phyloP scores from a whole-genome alignment of 2,329 filamentous ascomycete species.

The Talaromyces sp. region DNA sequence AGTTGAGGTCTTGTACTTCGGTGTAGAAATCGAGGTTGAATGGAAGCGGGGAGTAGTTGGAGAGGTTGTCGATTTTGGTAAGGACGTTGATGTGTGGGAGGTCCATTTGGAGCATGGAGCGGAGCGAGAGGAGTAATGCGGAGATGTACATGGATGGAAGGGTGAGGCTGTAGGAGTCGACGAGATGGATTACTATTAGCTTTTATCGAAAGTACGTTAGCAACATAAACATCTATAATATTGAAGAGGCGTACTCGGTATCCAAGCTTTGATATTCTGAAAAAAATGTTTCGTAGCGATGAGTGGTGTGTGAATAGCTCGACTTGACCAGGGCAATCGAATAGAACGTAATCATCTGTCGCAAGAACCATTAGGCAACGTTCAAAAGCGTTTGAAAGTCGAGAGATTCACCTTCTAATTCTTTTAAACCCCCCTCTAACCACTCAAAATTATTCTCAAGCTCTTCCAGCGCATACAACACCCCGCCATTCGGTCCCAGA shows the following conservation, averaged over 20 bases:
- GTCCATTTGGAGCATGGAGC: slow-evolving; percentile 98
- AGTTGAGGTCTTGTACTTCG: slow-evolving; percentile 87
- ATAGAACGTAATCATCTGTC: slow-evolving; percentile 81
- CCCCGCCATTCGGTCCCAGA: slow-evolving; percentile 85
- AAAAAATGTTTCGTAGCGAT: slow-evolving; percentile 87
- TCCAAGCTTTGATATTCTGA: slow-evolving; percentile 80
- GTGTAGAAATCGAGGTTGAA: slow-evolving; percentile 98
- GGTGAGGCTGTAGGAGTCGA: slow-evolving; percentile 89
- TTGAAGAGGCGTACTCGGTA: slow-evolving; percentile 67
- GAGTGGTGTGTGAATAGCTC: slow-evolving; percentile 96
- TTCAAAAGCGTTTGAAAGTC: not conserved
- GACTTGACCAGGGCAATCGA: slow-evolving; percentile 95
- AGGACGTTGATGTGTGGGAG: slow-evolving; percentile 93
- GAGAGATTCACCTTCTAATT: slow-evolving; percentile 55
- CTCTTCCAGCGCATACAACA: slow-evolving; percentile 91
- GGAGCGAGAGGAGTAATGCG: slow-evolving; percentile 84
- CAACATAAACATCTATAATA: slow-evolving; percentile 23
- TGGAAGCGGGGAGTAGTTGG: slow-evolving; percentile 76
- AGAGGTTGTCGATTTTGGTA: slow-evolving; percentile 94
- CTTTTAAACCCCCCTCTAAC: slow-evolving; percentile 75
- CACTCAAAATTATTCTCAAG: slow-evolving; percentile 91
- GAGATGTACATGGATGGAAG: slow-evolving; percentile 93
- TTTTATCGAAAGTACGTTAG: slow-evolving; percentile 43
- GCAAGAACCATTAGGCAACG: slow-evolving; percentile 21
- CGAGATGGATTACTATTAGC: slow-evolving; percentile 90